Evolutionary conservation across 2,329 filamentous ascomycete species (phyloP), one percentile per base, ranked within the genome.

Genomic region (Pseudogymnoascus sp.): DNA sequence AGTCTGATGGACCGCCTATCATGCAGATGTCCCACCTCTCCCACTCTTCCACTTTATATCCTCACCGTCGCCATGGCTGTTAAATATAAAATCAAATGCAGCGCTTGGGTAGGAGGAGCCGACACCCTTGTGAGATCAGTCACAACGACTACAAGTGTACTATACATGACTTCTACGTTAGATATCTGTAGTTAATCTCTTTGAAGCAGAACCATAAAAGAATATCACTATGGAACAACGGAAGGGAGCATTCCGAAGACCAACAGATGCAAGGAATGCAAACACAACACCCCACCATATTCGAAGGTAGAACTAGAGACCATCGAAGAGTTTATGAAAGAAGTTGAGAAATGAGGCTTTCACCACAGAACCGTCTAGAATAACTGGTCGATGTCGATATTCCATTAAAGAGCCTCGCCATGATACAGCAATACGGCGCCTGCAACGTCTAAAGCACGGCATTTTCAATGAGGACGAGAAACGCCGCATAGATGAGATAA

Each of bases 281-380:
- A 61, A 61, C 12, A 36, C 42, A 35, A 39, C 33, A 4, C 5
- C 13, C 35, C 55, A 58, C 60, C 60, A 61, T 25, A 61, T n/a
- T 55, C 60, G 40, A 18, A 29, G 42, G 55, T 61, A 48, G 31
- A 2, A 21, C 31, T 27, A 35, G 12, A 61, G 45, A 5, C 60
- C 60, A 27, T 61, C 45, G 18, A 48, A 58, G 21, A 61, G 42
- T 2, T 21, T 48, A 25, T 61, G 58, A 31, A 61, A 59, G 60
- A 61, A 61, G 35, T 42, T 29, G 7, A 61, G 55, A 29, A 61
- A 61, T 8, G 60, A 61, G 13, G 60, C 60, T 36, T 61, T 61
- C 8, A 59, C 60, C 60, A 61, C 33, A 61, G 21, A 29, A 48
- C 35, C n/a, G 39, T 61, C 60, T 42, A 61, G 21, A 61, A 61